Base-by-base conservation (phyloP, 306 rosid species). In the Prunus fruticosa region DNA sequence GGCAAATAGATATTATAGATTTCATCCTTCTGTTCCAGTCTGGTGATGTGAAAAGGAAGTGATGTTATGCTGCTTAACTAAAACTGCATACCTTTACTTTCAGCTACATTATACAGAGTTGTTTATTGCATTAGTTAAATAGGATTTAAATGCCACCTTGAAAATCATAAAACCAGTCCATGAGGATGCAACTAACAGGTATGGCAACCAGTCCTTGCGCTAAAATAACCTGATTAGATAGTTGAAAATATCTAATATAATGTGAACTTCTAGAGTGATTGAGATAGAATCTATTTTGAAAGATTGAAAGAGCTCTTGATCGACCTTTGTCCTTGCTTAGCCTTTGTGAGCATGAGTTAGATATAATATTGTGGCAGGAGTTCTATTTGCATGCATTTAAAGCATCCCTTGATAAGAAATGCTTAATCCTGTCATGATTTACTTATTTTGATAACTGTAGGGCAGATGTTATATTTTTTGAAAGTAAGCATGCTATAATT, bases 331-430 rank as follows among this genome's bases (percentile, higher is more conserved):
- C 73, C 27, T 15, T 77, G 64, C n/a, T 62, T 19, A 50, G 52
- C 11, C 65, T 64, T 50, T 51, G 18, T 20, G n/a, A 34, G 25
- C 34, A 38, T 19, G 38, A 32, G 25, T 38, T 25, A 25, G 13
- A 69, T 41, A 32, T n/a, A 5, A 23, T 62, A 18, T 23, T 41
- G 60, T 16, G 9, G 72, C 49, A 43, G 58, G 32, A 23, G n/a
- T 66, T 47, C 22, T 9, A 19, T 34, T 61, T 20, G 67, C 43
- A 20, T 46, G 34, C 32, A 47, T 68, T 15, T 13, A 63, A 27
- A 28, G 18, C 30, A 56, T 72, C 58, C 61, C 63, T 32, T 45
- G 78, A 74, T 27, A 32, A 77, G 57, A 66, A n/a, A 25, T 68
- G 49, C 20, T 38, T 49, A 16, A 80, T 60, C 69, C 20, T 54